Evolutionary conservation across 148 eudicot species (phyloP), one percentile per base, ranked within the genome.

Genomic region (Mesembryanthemum crystallinum): DNA sequence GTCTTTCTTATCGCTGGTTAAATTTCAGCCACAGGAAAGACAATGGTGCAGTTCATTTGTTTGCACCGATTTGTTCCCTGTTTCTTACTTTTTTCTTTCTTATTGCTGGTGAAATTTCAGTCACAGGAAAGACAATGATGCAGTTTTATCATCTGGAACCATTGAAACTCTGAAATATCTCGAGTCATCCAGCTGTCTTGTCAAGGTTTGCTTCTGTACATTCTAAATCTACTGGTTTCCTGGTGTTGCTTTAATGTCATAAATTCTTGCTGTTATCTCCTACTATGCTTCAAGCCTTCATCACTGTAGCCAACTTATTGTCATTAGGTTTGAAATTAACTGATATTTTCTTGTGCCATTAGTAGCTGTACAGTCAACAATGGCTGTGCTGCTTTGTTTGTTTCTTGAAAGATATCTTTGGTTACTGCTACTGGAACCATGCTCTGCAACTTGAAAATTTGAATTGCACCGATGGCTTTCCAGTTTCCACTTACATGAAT

Each of bases 81-180:
- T 0, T 47, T 55, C 65, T 64, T 59, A 59, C 37, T 64, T 45
- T 58, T 68, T 20, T 72, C 33, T 39, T 45, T 51, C 25, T 71
- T 69, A 29, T 60, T 78, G 9, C 45, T 63, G 75, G 81, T 79
- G 82, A 69, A 80, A 76, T 77, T 28, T 39, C 69, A 72, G 83
- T 74, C 67, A 27, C 69, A 79, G 67, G 64, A 77, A 37, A 23
- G 76, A 81, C 30, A 69, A 79, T 57, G 30, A 23, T 47, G 80
- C 75, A 66, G 73, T 55, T 61, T 15, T 67, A 47, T 51, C 86
- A 24, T 75, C 82, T 7, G 86, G 82, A 42, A 82, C 85, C 71
- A 67, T 43, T 76, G 90, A 85, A 64, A 82, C 83, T 82, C 81
- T 87, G 67, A 85, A 61, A 76, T 76, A 82, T 64, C 88, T 88